Conservation (phyloP, 2,329 filamentous ascomycete species). For the Fusarium globosum region DNA sequence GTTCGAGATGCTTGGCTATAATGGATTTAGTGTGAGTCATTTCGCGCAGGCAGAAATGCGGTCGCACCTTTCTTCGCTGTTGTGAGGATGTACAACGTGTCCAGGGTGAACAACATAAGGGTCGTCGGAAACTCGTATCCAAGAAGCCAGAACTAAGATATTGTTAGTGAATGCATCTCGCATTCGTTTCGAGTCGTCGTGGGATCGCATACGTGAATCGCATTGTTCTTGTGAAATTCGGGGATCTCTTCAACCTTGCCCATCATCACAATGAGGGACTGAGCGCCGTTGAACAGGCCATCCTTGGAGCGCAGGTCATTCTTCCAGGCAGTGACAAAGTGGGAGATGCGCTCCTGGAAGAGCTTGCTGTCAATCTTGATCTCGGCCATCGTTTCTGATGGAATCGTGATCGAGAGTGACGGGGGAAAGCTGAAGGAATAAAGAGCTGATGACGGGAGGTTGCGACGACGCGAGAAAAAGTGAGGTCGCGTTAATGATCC, state of each 20-base stretch:
- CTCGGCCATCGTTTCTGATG: slow-evolving; percentile 71
- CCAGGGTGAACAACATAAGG: slow-evolving; percentile 89
- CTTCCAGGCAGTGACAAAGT: slow-evolving; percentile 93
- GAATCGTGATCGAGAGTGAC: slow-evolving; percentile 46
- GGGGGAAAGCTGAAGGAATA: slow-evolving; percentile 34
- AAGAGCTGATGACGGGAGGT: slow-evolving; percentile 42
- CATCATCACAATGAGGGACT: slow-evolving; percentile 89
- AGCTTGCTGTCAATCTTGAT: slow-evolving; percentile 94
- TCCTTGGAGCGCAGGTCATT: slow-evolving; percentile 91
- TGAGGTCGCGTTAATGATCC: slow-evolving; percentile 56
- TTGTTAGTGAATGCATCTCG: slow-evolving; percentile 30
- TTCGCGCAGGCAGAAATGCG: background rate
- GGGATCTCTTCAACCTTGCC: slow-evolving; percentile 92
- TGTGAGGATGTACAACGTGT: slow-evolving; percentile 90
- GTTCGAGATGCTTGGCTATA: slow-evolving; percentile 89
- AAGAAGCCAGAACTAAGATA: slow-evolving; percentile 88
- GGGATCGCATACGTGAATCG: slow-evolving; percentile 79
- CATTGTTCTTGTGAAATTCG: slow-evolving; percentile 94
- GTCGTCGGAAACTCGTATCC: slow-evolving; percentile 99
- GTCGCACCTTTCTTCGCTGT: slow-evolving; percentile 94
- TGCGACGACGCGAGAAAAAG: slow-evolving; percentile 55
- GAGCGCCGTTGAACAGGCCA: slow-evolving; percentile 84
- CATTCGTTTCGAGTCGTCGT: background rate
- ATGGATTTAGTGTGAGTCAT: slow-evolving; percentile 47
- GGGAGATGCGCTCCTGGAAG: slow-evolving; percentile 93